Percentiles rank a stretch among this genome's conserved stretches.
Evolutionary conservation across 768 basidiomycete genomes (phyloP).

Genomic region (Auricularia sp.): DNA sequence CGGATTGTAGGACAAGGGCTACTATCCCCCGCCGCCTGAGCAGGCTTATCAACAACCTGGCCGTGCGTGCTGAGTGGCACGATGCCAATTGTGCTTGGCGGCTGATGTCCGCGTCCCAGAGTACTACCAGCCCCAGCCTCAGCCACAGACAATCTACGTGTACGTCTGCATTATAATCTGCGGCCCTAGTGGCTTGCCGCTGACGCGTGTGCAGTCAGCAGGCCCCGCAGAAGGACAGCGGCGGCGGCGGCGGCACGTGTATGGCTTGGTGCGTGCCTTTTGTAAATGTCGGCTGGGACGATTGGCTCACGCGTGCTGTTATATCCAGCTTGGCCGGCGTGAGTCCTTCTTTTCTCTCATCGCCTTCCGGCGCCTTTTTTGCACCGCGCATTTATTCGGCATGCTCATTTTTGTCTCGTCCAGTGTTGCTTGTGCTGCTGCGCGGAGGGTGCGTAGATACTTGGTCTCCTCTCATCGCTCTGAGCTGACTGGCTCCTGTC

Average conservation of each 20-base stretch:
- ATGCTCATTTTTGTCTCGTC: slow-evolving; percentile 9
- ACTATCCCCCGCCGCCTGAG: slow-evolving; percentile 47
- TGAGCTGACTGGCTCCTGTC: slow-evolving; percentile 2
- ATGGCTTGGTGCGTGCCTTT: slow-evolving; percentile 30
- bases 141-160: slow-evolving; percentile 77
- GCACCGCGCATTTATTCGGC: background rate
- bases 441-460: slow-evolving; percentile 32
- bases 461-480: slow-evolving; percentile 3
- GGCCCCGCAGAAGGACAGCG: slow-evolving; percentile 35
- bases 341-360: slow-evolving; percentile 1
- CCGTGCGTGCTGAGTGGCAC: slow-evolving; percentile 13
- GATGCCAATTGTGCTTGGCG: slow-evolving; percentile 21
- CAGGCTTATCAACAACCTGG: slow-evolving; percentile 43
- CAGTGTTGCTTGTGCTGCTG: slow-evolving; percentile 45
- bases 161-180: slow-evolving; percentile 26
- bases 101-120: slow-evolving; percentile 20
- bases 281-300: slow-evolving; percentile 17
- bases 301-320: slow-evolving; percentile 20
- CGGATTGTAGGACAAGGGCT: slow-evolving; percentile 6
- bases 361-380: slow-evolving; percentile 9
- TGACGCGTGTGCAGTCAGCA: slow-evolving; percentile 9
- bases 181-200: background rate
- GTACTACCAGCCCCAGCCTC: slow-evolving; percentile 48
- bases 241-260: slow-evolving; percentile 50
- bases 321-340: slow-evolving; percentile 8